A percentile compares a stretch with the other conserved stretches of the same genome.
Evolutionary conservation across 2,329 filamentous ascomycete species (phyloP).

Genomic region (Microdochium trichocladiopsis): DNA sequence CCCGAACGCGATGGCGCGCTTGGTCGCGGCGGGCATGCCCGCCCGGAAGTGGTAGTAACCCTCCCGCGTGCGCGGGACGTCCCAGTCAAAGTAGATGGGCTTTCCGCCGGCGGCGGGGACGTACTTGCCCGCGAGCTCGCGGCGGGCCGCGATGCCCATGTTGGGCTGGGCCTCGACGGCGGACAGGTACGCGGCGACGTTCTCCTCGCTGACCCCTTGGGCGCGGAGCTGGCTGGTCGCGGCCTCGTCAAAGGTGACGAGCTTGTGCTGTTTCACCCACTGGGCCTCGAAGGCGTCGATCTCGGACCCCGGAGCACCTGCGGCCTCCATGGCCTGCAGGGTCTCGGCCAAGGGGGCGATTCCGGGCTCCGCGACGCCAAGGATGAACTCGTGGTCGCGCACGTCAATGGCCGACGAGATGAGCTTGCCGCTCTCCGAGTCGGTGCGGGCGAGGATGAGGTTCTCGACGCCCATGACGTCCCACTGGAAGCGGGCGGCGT

Average conservation of each 20-base stretch:
- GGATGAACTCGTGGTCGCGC: slow-evolving; percentile 94
- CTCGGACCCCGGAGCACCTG: slow-evolving; percentile 69
- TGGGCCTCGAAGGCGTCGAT: slow-evolving; percentile 80
- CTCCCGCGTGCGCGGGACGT: slow-evolving; percentile 86
- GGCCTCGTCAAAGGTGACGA: slow-evolving; percentile 90
- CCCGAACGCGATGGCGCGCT: slow-evolving; percentile 84
- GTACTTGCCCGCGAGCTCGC: slow-evolving; percentile 53
- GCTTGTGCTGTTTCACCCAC: slow-evolving; percentile 81
- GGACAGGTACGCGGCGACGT: slow-evolving; percentile 60
- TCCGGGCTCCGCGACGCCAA: slow-evolving; percentile 71
- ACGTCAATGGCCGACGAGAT: slow-evolving; percentile 88
- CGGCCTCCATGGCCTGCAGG: slow-evolving; percentile 80
- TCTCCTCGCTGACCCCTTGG: slow-evolving; percentile 55
- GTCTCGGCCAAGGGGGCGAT: slow-evolving; percentile 79
- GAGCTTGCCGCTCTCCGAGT: slow-evolving; percentile 88
- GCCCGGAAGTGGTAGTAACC: slow-evolving; percentile 88
- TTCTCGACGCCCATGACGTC: slow-evolving; percentile 97
- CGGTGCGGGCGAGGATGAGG: slow-evolving; percentile 87
- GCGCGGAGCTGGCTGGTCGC: slow-evolving; percentile 66
- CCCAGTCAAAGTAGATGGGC: slow-evolving; percentile 82
- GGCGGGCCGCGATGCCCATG: slow-evolving; percentile 71
- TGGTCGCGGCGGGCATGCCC: slow-evolving; percentile 80
- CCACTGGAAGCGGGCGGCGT: slow-evolving; percentile 93
- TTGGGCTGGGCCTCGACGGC: slow-evolving; percentile 58
- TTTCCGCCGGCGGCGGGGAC: slow-evolving; percentile 54